Evolutionary conservation across 768 basidiomycete genomes (phyloP), one percentile per base, ranked within the genome.

Genomic region (Lanmaoa rubissima): DNA sequence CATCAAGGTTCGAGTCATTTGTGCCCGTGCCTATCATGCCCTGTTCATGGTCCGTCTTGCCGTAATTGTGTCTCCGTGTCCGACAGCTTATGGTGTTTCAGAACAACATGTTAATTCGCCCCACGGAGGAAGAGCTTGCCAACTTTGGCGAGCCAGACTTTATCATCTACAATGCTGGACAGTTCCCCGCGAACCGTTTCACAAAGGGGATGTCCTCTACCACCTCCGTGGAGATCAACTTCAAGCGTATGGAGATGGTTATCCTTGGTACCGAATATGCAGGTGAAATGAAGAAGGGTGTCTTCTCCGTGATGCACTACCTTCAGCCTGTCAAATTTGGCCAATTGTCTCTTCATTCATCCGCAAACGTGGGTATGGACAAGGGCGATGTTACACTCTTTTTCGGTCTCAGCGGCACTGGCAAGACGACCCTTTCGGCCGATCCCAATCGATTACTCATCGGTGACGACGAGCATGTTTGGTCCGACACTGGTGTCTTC

Each of bases 191-290:
- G 65, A 99, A 99, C 75, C 90, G 97, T 43, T 98, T 98, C 83
- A 99, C 97, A 58, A 94, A 97, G 80, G 97, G 97, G 75, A 98
- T 98, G 97, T 96, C 93, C 59, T 97, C 94, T 11, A 92, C 94
- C 32, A 98, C 97, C 7, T 97, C 95, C 3, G 96, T 99, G 48
- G 96, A 98, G 78, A 93, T 99, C 81, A 99, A 99, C 84, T 98
- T 99, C 78, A 97, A 97, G 82, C 92, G 97, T 40, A 97, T 94
- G 94, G 97, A 99, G 76, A 99, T 99, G 97, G 96, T 99, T 68
- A 98, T 99, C 69, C 92, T 99, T 65, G 96, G 92, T 53, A 96
- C 94, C 28, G 94, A 98, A 72, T 98, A 98, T 69, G 94, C 94
- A 32, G 94, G 94, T 49, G 94, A 99, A 80, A 99, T 99, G 97